Percentiles rank a stretch among this genome's conserved stretches.
These are phyloP conservation scores for Blastobotrys chiropterorum DNA, from an alignment of 805 yeast species.

Conservation along the genomic window DNA sequence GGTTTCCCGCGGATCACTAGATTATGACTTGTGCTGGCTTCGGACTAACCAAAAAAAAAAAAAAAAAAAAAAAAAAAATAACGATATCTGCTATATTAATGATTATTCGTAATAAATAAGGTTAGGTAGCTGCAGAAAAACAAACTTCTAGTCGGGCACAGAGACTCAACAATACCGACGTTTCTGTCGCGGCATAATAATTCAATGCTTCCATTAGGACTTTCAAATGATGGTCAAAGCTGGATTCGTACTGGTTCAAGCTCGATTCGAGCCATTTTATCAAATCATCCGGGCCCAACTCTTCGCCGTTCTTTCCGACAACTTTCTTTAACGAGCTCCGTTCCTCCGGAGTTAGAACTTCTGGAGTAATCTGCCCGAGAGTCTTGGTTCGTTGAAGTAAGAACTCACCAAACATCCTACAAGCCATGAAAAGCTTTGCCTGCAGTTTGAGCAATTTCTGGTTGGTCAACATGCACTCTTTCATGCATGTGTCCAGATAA, in stretches of 20 bases:
- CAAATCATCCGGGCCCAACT: constrained; percentile 20
- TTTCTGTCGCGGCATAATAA: constrained; percentile 40
- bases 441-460: constrained; percentile 42
- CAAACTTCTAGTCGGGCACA: constrained; percentile 34
- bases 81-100: neutral
- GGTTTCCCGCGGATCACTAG: no score
- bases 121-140: constrained; percentile 3
- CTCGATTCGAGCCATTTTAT: constrained; percentile 24
- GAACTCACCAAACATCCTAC: constrained; percentile 25
- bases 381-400: constrained; percentile 17
- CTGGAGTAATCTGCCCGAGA: constrained; percentile 27
- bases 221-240: constrained; percentile 38
- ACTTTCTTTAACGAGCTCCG: constrained; percentile 11
- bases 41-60: neutral
- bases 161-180: constrained; percentile 36
- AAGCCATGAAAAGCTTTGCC: constrained; percentile 37
- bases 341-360: constrained; percentile 13
- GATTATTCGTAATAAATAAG: neutral
- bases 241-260: constrained; percentile 27
- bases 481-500: constrained; percentile 55
- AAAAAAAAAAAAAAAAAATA: no score
- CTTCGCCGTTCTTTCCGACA: constrained; percentile 19
- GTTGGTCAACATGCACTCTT: constrained; percentile 62
- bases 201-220: constrained; percentile 38
- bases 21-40: no score